phyloP scores from a whole-genome alignment of 768 basidiomycete genomes.

The Mycena capillaripes region DNA sequence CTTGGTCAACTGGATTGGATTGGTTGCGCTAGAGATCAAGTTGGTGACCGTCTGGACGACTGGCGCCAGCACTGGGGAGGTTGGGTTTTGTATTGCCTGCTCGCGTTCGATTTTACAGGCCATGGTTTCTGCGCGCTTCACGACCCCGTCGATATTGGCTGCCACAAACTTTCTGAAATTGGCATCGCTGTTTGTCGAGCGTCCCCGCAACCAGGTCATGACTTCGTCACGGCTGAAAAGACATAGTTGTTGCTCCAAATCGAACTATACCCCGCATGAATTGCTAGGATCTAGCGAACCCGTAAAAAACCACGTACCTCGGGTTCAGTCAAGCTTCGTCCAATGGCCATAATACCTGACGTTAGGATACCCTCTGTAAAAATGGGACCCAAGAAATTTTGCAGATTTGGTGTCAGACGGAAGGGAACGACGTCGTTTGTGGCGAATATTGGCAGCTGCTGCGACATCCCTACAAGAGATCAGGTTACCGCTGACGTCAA shows the following conservation, averaged over 20 bases:
- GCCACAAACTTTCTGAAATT: slow-evolving; percentile 68
- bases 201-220: slow-evolving; percentile 76
- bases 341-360: slow-evolving; percentile 91
- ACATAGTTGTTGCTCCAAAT: slow-evolving; percentile 92
- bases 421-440: slow-evolving; percentile 94
- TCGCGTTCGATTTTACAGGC: slow-evolving; percentile 91
- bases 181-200: slow-evolving; percentile 65
- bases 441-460: slow-evolving; percentile 71
- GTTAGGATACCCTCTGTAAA: slow-evolving; percentile 92
- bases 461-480: slow-evolving; percentile 53
- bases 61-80: slow-evolving; percentile 58
- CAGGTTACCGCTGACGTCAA: slow-evolving; percentile 1
- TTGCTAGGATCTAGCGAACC: slow-evolving; percentile 2
- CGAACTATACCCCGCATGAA: slow-evolving; percentile 69
- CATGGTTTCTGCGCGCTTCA: slow-evolving; percentile 86
- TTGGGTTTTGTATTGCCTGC: slow-evolving; percentile 57
- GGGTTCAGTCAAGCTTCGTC: slow-evolving; percentile 89
- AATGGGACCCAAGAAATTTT: slow-evolving; percentile 90
- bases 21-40: slow-evolving; percentile 88
- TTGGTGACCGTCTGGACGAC: slow-evolving; percentile 87
- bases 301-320: slow-evolving; percentile 68
- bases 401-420: slow-evolving; percentile 97
- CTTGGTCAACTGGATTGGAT: slow-evolving; percentile 86
- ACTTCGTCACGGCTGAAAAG: slow-evolving; percentile 96
- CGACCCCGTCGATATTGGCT: slow-evolving; percentile 75